These are phyloP conservation scores for Diaporthe ampelina DNA, from an alignment of 2,329 filamentous ascomycete species.

Conservation along the genomic window DNA sequence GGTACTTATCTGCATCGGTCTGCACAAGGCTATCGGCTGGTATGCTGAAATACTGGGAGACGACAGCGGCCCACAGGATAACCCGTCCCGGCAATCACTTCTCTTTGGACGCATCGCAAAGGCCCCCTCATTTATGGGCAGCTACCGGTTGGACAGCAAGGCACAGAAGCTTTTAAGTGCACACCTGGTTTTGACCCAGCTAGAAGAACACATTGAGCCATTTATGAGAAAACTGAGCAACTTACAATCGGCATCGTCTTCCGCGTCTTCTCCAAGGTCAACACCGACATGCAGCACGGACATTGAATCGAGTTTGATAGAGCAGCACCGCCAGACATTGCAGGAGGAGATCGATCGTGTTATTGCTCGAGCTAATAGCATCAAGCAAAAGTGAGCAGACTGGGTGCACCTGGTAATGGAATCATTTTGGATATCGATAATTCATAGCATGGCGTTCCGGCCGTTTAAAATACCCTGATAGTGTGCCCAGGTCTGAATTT, in stretches of 20 bases:
- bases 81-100: constrained; percentile 1
- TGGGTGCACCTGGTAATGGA: background rate
- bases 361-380: constrained; percentile 10
- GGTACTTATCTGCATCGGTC: background rate
- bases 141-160: constrained; percentile 11
- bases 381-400: constrained; percentile 1
- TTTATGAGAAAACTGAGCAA: constrained; percentile 11
- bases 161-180: constrained; percentile 7
- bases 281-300: background rate
- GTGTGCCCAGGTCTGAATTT: background rate
- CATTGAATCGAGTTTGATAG: background rate
- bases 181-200: constrained; percentile 11
- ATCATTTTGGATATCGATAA: background rate
- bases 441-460: constrained; percentile 1
- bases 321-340: constrained; percentile 4
- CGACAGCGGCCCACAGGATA: background rate
- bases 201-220: constrained; percentile 14
- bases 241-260: constrained; percentile 1
- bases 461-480: background rate
- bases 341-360: constrained; percentile 7
- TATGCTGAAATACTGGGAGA: constrained; percentile 19
- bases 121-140: constrained; percentile 8
- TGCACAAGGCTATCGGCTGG: constrained; percentile 17
- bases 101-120: constrained; percentile 8
- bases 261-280: background rate